Percentiles rank a stretch among this genome's conserved stretches.
Evolutionary conservation across 23 red algal species (phyloP).

Genomic region (Gracilaria vermiculophylla): DNA sequence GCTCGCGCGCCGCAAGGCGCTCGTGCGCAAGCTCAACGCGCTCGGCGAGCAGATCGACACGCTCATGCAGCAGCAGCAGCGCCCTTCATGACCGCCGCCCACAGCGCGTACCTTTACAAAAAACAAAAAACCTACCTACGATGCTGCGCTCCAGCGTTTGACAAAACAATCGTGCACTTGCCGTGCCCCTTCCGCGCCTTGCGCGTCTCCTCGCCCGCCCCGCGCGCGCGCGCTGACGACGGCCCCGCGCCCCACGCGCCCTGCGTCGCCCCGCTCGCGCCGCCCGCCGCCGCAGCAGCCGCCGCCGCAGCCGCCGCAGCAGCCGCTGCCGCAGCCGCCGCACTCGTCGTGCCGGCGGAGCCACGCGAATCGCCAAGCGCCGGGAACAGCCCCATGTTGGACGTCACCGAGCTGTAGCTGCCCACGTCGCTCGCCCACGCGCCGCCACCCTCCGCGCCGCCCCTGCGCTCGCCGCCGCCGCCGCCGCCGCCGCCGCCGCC

Average conservation of each 20-base stretch:
- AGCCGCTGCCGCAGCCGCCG: too few species aligned
- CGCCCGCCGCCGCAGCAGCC: too few species aligned
- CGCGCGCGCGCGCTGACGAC: too few species aligned
- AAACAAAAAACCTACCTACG: too few species aligned
- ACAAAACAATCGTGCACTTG: conserved; percentile 35
- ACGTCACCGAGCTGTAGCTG: conserved; percentile 58
- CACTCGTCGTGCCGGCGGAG: too few species aligned
- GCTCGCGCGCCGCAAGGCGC: conserved; percentile 39
- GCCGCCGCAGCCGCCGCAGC: too few species aligned
- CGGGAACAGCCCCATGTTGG: conserved; percentile 68
- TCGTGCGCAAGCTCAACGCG: conserved; percentile 9
- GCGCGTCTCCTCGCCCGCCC: neutral
- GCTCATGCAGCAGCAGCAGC: neutral
- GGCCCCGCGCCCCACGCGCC: neutral
- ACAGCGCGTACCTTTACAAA: too few species aligned
- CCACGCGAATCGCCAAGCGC: neutral
- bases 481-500: too few species aligned
- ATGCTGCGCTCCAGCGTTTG: conserved; percentile 33
- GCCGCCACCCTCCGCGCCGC: neutral
- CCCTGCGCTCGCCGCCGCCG: neutral
- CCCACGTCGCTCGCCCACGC: conserved; percentile 24
- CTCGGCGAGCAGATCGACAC: conserved; percentile 19
- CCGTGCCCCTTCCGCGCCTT: conserved; percentile 5
- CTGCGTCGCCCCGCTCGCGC: neutral
- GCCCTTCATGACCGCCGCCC: neutral